phyloP scores from a whole-genome alignment of 1,284 basidiomycete genomes.

The Ceratobasidium sp. region DNA sequence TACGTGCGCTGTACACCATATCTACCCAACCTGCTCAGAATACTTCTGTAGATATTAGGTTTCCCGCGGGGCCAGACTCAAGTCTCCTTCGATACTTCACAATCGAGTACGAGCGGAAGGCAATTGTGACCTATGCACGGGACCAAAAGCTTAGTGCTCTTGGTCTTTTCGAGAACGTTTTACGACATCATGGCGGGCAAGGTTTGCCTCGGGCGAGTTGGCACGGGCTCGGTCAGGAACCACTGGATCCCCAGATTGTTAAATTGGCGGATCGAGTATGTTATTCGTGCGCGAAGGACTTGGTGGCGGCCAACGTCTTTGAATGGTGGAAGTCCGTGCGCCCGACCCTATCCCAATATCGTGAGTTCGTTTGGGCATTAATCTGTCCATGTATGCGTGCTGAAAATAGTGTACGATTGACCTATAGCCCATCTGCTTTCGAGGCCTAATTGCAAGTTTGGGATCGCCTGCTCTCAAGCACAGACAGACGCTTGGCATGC shows the following conservation, averaged over 20 bases:
- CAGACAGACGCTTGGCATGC: background rate
- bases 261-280: background rate
- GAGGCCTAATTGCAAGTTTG: background rate
- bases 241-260: background rate
- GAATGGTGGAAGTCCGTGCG: background rate
- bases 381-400: background rate
- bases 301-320: background rate
- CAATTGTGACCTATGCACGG: background rate
- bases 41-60: background rate
- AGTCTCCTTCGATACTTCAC: background rate
- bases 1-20: background rate
- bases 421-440: background rate
- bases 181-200: background rate
- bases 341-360: background rate
- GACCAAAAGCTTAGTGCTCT: background rate
- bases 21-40: background rate
- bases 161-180: background rate
- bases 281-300: conserved; percentile 4
- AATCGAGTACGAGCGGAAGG: conserved; percentile 3
- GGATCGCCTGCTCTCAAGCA: background rate
- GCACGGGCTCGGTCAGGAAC: background rate
- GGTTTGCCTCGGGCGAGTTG: background rate
- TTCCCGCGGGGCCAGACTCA: background rate
- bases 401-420: background rate
- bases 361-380: background rate